phyloP scores from a whole-genome alignment of 148 eudicot species.

The Chenopodium formosanum region DNA sequence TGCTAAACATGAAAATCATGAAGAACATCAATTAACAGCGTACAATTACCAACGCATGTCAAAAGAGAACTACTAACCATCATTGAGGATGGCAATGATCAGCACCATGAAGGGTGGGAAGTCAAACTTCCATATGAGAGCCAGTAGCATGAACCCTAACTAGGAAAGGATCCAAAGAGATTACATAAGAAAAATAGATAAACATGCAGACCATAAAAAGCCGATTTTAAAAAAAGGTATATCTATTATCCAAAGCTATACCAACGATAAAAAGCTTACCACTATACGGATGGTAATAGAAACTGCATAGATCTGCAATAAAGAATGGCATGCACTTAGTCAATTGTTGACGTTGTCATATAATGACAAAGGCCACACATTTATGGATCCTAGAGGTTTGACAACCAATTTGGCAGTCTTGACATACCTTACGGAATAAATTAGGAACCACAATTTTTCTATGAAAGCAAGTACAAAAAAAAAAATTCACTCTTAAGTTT shows the following conservation, averaged over 20 bases:
- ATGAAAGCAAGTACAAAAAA: not conserved
- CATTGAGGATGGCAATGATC: conserved; percentile 55
- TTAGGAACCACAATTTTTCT: not conserved
- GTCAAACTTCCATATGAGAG: conserved; percentile 52
- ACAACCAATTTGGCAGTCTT: not conserved
- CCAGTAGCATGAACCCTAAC: conserved; percentile 51
- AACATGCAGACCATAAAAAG: not conserved
- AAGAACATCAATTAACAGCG: not conserved
- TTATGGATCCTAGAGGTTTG: not conserved
- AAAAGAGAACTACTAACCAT: conserved; percentile 29
- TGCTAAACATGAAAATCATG: not conserved
- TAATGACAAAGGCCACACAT: not conserved
- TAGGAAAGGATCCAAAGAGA: conserved; percentile 14
- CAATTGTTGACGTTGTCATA: not conserved
- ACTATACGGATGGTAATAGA: conserved; percentile 57
- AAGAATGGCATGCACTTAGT: conserved; percentile 6
- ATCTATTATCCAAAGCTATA: not conserved
- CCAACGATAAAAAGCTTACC: conserved; percentile 33
- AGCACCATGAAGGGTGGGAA: conserved; percentile 63
- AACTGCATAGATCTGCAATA: conserved; percentile 57
- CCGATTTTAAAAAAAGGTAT: not conserved
- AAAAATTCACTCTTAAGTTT: not conserved
- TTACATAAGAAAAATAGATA: not conserved
- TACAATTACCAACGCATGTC: not conserved
- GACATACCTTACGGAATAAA: not conserved